Evolutionary conservation across 2,329 filamentous ascomycete species (phyloP), one percentile per base, ranked within the genome.

Genomic region (Pseudonectria buxi): DNA sequence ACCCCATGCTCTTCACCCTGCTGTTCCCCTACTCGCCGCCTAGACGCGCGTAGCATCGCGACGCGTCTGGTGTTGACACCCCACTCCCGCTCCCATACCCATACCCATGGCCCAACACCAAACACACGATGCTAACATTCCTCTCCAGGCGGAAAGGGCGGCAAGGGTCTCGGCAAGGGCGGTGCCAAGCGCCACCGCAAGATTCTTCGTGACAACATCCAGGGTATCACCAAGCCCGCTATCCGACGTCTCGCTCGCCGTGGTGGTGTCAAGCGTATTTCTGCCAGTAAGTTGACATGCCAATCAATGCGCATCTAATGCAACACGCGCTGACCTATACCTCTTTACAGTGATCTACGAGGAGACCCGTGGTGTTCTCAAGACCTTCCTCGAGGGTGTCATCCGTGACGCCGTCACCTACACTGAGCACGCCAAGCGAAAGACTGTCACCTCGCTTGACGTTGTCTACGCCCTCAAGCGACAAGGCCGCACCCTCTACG

Each of bases 231-330:
- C 63, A 95, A 95, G 85, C 89, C 89, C 58, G 89, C 89, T 59
- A 95, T 95, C 71, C 84, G 89, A 61, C 89, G 89, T 94, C 88
- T 95, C 66, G 89, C 89, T 51, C 89, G 89, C 73, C 88, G 89
- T 92, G 89, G 89, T 70, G 89, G 89, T 89, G 89, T 95, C 78
- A 95, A 95, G 86, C 89, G 89, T 94, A 95, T 95, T 62, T 95
- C 88, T 60, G 89, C 89, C 65, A 94, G 81, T 86, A 78, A 65
- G 76, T 72, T 39, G n/a, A n/a, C n/a, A n/a, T n/a, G n/a, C n/a
- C n/a, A n/a, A 5, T 11, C 26, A 24, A 10, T 4, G 2, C 1
- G 5, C 7, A 1, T 7, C 7, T n/a, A 11, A 10, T 5, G 26
- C 15, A n/a, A 27, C 14, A 7, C 24, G 14, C 24, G 5, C 2